Conservation (phyloP, 768 basidiomycete species). For the Lactarius quietus region DNA sequence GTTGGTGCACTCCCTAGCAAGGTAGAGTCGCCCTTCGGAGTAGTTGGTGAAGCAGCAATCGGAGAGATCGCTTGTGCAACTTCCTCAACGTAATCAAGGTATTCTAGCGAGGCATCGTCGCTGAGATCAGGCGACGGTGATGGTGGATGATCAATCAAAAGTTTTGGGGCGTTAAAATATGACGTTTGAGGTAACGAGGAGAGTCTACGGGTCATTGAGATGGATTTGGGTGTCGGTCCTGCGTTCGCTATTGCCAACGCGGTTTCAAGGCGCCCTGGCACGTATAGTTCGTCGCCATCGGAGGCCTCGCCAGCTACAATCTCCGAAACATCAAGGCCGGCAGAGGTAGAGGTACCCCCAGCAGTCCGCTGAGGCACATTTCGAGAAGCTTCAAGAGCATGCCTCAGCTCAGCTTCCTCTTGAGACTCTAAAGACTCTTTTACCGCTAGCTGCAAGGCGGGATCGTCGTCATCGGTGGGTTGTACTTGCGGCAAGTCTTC, state of each 20-base stretch:
- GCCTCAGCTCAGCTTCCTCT: conserved; percentile 31
- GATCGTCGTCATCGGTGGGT: conserved; percentile 48
- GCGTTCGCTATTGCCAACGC: conserved; percentile 65
- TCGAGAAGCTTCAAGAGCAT: conserved; percentile 34
- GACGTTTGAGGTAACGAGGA: conserved; percentile 25
- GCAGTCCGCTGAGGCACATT: conserved; percentile 4
- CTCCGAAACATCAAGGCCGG: conserved; percentile 13
- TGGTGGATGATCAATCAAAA: conserved; percentile 29
- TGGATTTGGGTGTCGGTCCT: conserved; percentile 35
- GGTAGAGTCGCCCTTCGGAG: neutral
- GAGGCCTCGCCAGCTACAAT: conserved; percentile 14
- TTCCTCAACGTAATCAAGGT: conserved; percentile 17
- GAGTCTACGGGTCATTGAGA: conserved; percentile 15
- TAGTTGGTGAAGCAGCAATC: neutral
- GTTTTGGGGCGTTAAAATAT: conserved; percentile 39
- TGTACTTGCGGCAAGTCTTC: conserved; percentile 27
- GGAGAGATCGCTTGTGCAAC: neutral
- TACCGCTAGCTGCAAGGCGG: conserved; percentile 55
- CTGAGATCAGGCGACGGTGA: conserved; percentile 9
- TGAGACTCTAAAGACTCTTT: conserved; percentile 53
- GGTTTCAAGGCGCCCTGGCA: conserved; percentile 59
- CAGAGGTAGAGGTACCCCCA: too few relatives aligned
- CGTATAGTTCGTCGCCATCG: conserved; percentile 47
- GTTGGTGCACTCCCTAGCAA: neutral
- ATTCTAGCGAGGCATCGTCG: conserved; percentile 11